These are phyloP conservation scores for Lachnellula suecica DNA, from an alignment of 2,329 filamentous ascomycete genomes.

Conservation along the genomic window DNA sequence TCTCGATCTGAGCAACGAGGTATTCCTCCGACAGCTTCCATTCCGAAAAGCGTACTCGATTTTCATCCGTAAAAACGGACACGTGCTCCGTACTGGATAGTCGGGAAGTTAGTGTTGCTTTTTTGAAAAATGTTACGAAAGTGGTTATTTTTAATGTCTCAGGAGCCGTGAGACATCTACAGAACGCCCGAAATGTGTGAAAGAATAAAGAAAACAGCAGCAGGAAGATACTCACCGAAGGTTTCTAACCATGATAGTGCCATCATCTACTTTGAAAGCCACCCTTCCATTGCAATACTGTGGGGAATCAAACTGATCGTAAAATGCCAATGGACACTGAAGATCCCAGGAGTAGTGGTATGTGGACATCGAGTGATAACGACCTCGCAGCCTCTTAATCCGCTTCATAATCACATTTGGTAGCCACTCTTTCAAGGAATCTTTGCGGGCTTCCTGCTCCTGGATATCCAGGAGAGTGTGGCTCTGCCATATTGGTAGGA, in stretches of 20 bases:
- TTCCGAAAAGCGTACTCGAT: slow-evolving; percentile 5
- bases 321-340: background rate
- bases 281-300: slow-evolving; percentile 25
- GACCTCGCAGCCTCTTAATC: slow-evolving; percentile 5
- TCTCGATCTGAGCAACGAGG: slow-evolving; percentile 10
- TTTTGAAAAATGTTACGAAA: no score
- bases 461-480: background rate
- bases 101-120: no score
- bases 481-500: background rate
- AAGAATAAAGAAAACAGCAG: no score
- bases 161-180: no score
- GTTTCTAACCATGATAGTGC: slow-evolving; percentile 13
- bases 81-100: slow-evolving; percentile 6
- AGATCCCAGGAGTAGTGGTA: slow-evolving; percentile 3
- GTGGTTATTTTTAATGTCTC: no score
- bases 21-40: slow-evolving; percentile 22
- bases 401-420: slow-evolving; percentile 2
- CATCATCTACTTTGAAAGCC: slow-evolving; percentile 6
- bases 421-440: slow-evolving; percentile 1
- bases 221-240: no score
- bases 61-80: slow-evolving; percentile 4
- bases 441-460: background rate
- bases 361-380: slow-evolving; percentile 1
- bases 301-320: background rate
- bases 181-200: no score